Evolutionary conservation across 768 basidiomycete species (phyloP), one percentile per base, ranked within the genome.

Genomic region (Phaeotremella fagi): DNA sequence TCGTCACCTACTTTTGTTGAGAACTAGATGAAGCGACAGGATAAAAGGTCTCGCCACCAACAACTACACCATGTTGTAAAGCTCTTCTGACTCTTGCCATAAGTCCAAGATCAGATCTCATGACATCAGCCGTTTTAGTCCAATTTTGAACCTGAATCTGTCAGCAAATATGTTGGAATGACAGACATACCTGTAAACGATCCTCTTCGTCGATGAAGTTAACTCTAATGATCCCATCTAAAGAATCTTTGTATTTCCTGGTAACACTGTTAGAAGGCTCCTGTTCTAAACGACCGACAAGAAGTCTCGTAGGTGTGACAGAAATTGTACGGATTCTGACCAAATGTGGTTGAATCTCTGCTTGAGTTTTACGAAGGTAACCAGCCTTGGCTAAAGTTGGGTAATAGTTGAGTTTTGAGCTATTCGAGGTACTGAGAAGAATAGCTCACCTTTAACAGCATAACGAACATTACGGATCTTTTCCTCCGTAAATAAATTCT

Each of bases 131-230:
- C 14, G 58, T 52, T 27, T 67, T 64, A 22, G 61, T 58, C n/a
- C 54, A 52, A 20, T 65, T 54, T 16, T 52, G 51, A 6, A 71
- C 48, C 70, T 71, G 41, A 48, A 41, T 35, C 12, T 26, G 37
- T 57, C 48, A 27, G 49, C 44, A 38, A 16, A 14, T 22, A 9
- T 15, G 4, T 14, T 25, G n/a, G 18, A 51, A 23, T 47, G 22
- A 38, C 12, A 20, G 2, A 55, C 71, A 51, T 18, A 73, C 68
- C 29, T 54, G 63, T 18, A 74, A 47, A 27, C 49, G 53, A 45
- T 72, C 70, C 50, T 74, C 71, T 45, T 72, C 73, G 42, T 74
- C 73, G 2, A 67, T 50, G 46, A 74, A 74, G 28, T 59, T 48
- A 0, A 72, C 69, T 4, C 71, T 55, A n/a, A 74, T 53, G 47